Evolutionary conservation across 208 protist species (phyloP), one percentile per base, ranked within the genome.

Genomic region (Wallacemonas sp.): DNA sequence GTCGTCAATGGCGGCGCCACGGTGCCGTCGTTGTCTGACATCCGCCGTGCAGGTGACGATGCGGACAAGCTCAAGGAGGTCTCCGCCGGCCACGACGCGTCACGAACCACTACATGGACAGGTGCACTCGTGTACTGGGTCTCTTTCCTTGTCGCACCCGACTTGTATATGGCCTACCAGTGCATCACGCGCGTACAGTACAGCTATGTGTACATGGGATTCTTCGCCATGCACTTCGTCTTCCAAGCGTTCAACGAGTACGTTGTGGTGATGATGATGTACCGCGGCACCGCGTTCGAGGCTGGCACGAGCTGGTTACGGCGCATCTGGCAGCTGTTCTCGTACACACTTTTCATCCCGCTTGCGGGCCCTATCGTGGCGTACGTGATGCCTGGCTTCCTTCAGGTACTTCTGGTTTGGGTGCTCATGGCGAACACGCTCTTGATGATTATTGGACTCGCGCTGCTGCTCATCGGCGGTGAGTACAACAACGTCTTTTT

Each of bases 171-270:
- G 58, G 73, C 71, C 9, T 69, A 76, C 54, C 45, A 74, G 50
- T 30, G 61, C 38, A 34, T 54, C 1, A 61, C 69, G 24, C 36
- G 78, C 48, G 52, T 78, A 12, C 58, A 48, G 22, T 52, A 41
- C 32, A 87, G 79, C 66, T 87, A 81, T 52, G 17, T 87, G 42
- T 52, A 79, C 29, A 81, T 87, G 71, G 71, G 74, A 6, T 48
- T 65, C 46, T 61, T 76, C 54, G 21, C 75, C n/a, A 3, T 72
- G 17, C 71, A 79, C 70, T 87, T 83, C 39, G 17, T 87, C n/a
- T 46, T 78, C 13, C 54, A 77, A 17, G 81, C 69, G 15, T 60
- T 73, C 33, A 66, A 63, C 19, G 81, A 83, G 55, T 83, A 74
- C 60, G 19, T 76, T 1, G 53, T 81, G 22, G 9, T 78, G 13